These are phyloP conservation scores for Hypoxylon rickii DNA, from an alignment of 495 filamentous ascomycete genomes.

Conservation along the genomic window DNA sequence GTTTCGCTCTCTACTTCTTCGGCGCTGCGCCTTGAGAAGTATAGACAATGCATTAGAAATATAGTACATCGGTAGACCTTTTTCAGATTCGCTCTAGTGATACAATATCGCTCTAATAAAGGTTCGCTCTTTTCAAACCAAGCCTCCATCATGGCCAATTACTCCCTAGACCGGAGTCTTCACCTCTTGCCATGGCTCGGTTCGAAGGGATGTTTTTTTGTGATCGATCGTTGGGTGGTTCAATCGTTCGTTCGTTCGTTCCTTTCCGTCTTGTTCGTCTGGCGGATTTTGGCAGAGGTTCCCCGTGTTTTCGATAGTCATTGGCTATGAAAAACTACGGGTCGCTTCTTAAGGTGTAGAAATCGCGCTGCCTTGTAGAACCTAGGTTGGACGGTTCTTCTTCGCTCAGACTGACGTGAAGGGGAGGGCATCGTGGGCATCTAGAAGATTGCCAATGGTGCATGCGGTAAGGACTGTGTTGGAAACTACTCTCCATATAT, in stretches of 20 bases:
- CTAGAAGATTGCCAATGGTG: not conserved
- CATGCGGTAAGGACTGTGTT: slow-evolving; percentile 33
- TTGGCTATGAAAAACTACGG: not conserved
- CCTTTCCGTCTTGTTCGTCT: not conserved
- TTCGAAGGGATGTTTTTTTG: no score
- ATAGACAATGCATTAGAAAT: no score
- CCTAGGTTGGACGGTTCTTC: not conserved
- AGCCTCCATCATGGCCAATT: not conserved
- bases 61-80: no score
- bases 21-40: no score
- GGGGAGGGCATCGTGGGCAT: not conserved
- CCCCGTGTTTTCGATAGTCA: slow-evolving; percentile 1
- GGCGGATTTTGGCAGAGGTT: slow-evolving; percentile 9
- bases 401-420: not conserved
- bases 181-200: not conserved
- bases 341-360: no score
- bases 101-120: slow-evolving; percentile 7
- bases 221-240: no score
- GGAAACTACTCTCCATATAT: slow-evolving; percentile 27
- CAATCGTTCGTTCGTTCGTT: not conserved
- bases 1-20: no score
- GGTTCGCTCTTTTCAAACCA: not conserved
- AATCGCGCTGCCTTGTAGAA: not conserved
- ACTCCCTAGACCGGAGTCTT: not conserved
- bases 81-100: slow-evolving; percentile 12